These are phyloP conservation scores for Microbotryum scabiosae DNA, from an alignment of 1,284 basidiomycete species.

Conservation along the genomic window DNA sequence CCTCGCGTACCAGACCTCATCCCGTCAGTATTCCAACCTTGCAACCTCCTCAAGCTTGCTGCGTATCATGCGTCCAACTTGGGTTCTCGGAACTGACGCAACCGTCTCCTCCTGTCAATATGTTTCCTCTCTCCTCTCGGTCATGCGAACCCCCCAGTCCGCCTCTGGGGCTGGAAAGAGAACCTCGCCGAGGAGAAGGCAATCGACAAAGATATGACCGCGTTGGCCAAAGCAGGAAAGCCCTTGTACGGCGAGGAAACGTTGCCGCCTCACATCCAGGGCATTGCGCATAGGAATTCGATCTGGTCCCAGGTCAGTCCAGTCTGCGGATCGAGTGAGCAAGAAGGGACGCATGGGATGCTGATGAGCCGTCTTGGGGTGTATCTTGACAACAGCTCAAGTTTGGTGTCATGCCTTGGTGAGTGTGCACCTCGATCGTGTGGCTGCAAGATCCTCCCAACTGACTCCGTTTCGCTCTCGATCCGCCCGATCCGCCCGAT, in stretches of 20 bases:
- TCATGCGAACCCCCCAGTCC: constrained; percentile 55
- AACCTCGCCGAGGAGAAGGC: constrained; percentile 69
- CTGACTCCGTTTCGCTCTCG: too few species aligned
- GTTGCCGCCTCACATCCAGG: constrained; percentile 80
- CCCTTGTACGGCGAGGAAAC: constrained; percentile 74
- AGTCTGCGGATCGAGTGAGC: constrained; percentile 5
- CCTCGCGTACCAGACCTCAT: constrained; percentile 68
- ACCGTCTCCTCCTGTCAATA: too few species aligned
- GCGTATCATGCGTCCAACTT: constrained; percentile 1
- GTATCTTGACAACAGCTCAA: constrained; percentile 48
- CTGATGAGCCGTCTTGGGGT: not conserved
- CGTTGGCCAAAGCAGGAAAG: constrained; percentile 62
- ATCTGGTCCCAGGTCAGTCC: constrained; percentile 63
- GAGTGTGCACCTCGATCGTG: too few species aligned
- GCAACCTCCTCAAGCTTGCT: not conserved
- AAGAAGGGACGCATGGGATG: not conserved
- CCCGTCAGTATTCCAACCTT: constrained; percentile 4
- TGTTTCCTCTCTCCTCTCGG: too few species aligned
- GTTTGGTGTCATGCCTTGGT: constrained; percentile 55
- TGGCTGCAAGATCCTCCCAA: too few species aligned
- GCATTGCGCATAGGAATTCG: constrained; percentile 79
- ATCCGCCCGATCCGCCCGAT: too few species aligned
- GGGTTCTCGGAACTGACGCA: constrained; percentile 6
- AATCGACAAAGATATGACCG: constrained; percentile 60
- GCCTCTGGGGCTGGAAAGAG: constrained; percentile 95